Percentiles rank a stretch among this genome's conserved stretches.
phyloP scores from a whole-genome alignment of 108 stramenopile species.

The Stephanodiscus minutulus region DNA sequence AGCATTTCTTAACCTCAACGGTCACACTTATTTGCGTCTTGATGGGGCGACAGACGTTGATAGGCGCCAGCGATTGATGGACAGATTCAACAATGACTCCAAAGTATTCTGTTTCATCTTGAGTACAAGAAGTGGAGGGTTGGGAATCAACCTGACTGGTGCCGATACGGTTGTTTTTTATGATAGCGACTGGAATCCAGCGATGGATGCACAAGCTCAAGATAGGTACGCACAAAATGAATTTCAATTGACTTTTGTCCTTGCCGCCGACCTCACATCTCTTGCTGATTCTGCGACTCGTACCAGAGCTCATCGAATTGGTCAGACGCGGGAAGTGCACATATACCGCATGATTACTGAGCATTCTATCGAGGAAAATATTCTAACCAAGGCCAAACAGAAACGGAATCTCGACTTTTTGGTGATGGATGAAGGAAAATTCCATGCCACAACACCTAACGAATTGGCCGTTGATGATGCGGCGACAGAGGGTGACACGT shows the following conservation, averaged over 20 bases:
- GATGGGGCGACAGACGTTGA: conserved; percentile 91
- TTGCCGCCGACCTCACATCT: neutral
- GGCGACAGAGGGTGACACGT: conserved; percentile 58
- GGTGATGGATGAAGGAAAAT: conserved; percentile 96
- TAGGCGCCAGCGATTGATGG: conserved; percentile 92
- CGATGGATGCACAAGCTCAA: conserved; percentile 95
- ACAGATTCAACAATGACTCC: conserved; percentile 89
- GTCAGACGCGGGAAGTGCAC: conserved; percentile 96
- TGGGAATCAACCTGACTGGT: conserved; percentile 97
- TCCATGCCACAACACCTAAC: conserved; percentile 56
- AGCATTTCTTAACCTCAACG: conserved; percentile 88
- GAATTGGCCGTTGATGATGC: conserved; percentile 20
- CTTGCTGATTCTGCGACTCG: neutral
- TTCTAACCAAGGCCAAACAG: conserved; percentile 93
- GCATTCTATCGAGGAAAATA: conserved; percentile 97
- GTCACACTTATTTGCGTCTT: conserved; percentile 82
- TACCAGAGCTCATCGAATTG: conserved; percentile 91
- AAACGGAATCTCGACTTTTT: conserved; percentile 94
- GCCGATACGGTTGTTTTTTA: conserved; percentile 97
- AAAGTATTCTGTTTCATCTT: conserved; percentile 95
- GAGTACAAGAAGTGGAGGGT: conserved; percentile 93
- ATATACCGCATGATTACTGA: conserved; percentile 96
- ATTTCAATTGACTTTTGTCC: neutral
- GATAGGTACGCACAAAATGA: conserved; percentile 62
- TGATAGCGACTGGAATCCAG: conserved; percentile 98